A percentile compares a stretch with the other conserved stretches of the same genome.
These are phyloP conservation scores for Metschnikowia lunata DNA, from an alignment of 805 yeast species.

Conservation along the genomic window DNA sequence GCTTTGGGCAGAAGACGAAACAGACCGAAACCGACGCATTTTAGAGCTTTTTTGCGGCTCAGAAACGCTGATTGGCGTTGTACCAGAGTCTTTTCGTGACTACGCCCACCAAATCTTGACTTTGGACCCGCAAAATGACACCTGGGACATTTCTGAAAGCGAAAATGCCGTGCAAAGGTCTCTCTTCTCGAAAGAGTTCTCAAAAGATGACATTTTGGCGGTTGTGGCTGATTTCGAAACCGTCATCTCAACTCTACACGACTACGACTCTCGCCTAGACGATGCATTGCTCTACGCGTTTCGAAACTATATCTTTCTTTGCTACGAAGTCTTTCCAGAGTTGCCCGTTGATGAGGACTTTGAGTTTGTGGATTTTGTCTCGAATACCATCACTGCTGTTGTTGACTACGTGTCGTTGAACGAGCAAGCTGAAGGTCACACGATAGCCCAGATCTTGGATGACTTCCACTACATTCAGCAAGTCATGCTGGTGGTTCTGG, in stretches of 20 bases:
- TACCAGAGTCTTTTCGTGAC: constrained; percentile 12
- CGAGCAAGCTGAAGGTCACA: constrained; percentile 15
- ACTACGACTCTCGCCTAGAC: constrained; percentile 23
- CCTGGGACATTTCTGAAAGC: too few species aligned
- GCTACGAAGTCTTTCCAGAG: constrained; percentile 21
- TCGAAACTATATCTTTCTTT: constrained; percentile 20
- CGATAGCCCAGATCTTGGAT: constrained; percentile 21
- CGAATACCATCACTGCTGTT: constrained; percentile 19
- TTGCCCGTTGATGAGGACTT: constrained; percentile 18
- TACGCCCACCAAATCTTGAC: neutral
- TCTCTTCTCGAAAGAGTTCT: neutral
- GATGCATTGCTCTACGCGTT: constrained; percentile 21
- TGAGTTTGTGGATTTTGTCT: constrained; percentile 20
- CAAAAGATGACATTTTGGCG: constrained; percentile 3
- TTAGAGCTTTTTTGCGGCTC: constrained; percentile 18
- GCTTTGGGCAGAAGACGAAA: too few species aligned
- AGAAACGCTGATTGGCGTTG: constrained; percentile 8
- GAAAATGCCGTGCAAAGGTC: too few species aligned
- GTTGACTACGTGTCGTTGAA: constrained; percentile 29
- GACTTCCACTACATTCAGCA: constrained; percentile 22
- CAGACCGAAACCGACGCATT: too few species aligned
- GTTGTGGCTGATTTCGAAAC: constrained; percentile 12
- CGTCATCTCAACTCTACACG: constrained; percentile 25
- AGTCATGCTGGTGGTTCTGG: neutral
- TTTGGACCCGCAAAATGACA: too few species aligned